Conservation (phyloP, 2,329 filamentous ascomycete genomes). For the Aspergillus tubingensis region DNA sequence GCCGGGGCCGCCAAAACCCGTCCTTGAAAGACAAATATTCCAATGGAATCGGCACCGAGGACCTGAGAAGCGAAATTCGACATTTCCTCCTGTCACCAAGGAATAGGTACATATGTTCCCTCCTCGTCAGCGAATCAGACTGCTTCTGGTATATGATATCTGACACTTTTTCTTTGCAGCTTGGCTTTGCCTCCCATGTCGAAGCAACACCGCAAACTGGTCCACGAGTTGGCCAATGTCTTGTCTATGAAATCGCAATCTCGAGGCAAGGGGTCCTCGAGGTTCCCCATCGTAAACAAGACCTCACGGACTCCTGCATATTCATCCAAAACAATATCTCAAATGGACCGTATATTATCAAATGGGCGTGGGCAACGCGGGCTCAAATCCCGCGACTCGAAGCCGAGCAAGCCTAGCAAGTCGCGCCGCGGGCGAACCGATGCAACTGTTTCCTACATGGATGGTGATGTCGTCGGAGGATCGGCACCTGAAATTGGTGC, state of each 20-base stretch:
- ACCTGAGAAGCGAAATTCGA: conserved; percentile 72
- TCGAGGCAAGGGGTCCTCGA: conserved; percentile 68
- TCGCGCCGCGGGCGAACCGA: conserved; percentile 40
- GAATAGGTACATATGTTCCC: conserved; percentile 58
- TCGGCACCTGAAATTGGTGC: conserved; percentile 79
- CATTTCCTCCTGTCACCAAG: conserved; percentile 66
- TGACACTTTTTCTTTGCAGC: conserved; percentile 45
- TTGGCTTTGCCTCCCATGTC: conserved; percentile 82
- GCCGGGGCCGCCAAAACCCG: conserved; percentile 55
- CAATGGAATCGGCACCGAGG: conserved; percentile 68
- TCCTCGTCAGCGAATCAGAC: not conserved
- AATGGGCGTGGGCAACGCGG: conserved; percentile 32
- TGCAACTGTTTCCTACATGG: conserved; percentile 63
- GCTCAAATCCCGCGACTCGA: conserved; percentile 27
- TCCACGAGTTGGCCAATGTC: conserved; percentile 76
- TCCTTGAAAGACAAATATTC: conserved; percentile 71
- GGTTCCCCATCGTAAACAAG: conserved; percentile 77
- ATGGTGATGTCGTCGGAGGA: conserved; percentile 86
- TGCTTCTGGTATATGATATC: not conserved
- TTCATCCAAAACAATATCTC: conserved; percentile 56
- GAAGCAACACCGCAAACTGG: conserved; percentile 70
- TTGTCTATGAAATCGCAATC: conserved; percentile 85
- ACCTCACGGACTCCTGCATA: conserved; percentile 67
- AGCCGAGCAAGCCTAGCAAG: conserved; percentile 23
- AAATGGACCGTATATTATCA: conserved; percentile 45